Evolutionary conservation across 2,329 filamentous ascomycete species (phyloP), one percentile per base, ranked within the genome.

Genomic region (Hymenoscyphus infarciens): DNA sequence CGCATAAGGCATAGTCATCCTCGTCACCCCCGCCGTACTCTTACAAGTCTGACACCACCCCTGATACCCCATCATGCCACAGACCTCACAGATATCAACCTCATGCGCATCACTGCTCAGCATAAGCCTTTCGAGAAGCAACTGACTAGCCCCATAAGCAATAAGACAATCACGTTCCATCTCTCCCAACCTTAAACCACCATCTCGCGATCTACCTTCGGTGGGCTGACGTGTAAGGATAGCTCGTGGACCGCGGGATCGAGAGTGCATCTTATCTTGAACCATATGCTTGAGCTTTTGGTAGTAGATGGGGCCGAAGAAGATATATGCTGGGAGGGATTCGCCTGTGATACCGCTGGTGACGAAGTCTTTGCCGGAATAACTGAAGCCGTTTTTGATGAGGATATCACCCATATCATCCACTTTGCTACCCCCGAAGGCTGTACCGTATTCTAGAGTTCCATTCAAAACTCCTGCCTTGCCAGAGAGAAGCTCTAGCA

Each of bases 201-300:
- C 95, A 68, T 96, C 91, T 62, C 94, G 82, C 8, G 93, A 96
- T 71, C 95, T 87, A 81, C 95, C 95, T 79, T 99, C 95, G 0
- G 94, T 99, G 0, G 95, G 95, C 75, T 99, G 95, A 10, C 95
- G 87, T 0, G 95, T 99, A 29, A 99, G 82, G 67, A 97, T 95
- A 29, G 94, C 94, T 13, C 91, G 85, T 0, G 95, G 96, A 0
- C 96, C 96, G 15, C 92, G 88, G 1, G 94, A 88, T 65, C 95
- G 91, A 35, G 91, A 94, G 78, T 99, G 95, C 95, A 99, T 98
- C 80, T 99, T 99, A 76, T 99, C 95, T 76, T 98, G 93, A 3
- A 99, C 95, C 95, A 99, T 99, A 83, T 99, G 95, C 84, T 99
- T 99, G 68, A 99, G 86, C 69, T 97, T 96, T 81, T 99, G 95